Conservation (phyloP, 257 asterid genomes). For the Ajuga chamaepitys region DNA sequence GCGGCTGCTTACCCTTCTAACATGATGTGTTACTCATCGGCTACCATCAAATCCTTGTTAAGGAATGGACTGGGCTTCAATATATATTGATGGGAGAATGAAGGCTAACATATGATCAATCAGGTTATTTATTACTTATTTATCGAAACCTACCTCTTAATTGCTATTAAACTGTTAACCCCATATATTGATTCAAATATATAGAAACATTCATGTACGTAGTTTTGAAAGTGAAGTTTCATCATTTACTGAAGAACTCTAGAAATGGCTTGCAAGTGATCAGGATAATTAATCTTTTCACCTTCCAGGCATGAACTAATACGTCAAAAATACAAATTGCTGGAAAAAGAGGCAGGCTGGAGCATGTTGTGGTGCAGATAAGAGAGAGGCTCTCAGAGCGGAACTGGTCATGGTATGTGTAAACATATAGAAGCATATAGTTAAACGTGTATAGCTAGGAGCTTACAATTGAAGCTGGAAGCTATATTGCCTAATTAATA, state of each 20-base stretch:
- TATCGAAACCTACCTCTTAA: neutral
- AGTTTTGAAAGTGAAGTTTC: constrained; percentile 1
- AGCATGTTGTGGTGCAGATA: constrained; percentile 62
- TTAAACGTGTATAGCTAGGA: constrained; percentile 2
- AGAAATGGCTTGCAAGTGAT: constrained; percentile 1
- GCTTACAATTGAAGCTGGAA: constrained; percentile 1
- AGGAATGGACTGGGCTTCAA: constrained; percentile 2
- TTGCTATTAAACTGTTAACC: neutral
- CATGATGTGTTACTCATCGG: neutral
- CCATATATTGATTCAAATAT: constrained; percentile 1
- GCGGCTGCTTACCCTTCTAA: constrained; percentile 6
- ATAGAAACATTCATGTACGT: neutral
- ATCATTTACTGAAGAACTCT: neutral
- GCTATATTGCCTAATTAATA: constrained; percentile 13
- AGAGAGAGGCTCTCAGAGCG: constrained; percentile 71
- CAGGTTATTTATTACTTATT: neutral
- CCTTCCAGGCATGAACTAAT: constrained; percentile 54
- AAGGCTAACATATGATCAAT: neutral
- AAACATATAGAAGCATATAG: constrained; percentile 11
- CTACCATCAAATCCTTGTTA: neutral
- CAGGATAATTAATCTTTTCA: neutral
- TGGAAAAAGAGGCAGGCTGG: constrained; percentile 77
- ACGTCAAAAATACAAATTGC: constrained; percentile 35
- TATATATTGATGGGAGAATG: too few species aligned
- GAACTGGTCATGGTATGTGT: constrained; percentile 83